Evolutionary conservation across 768 basidiomycete species (phyloP).

Genomic region (Lactifluus echinatus): DNA sequence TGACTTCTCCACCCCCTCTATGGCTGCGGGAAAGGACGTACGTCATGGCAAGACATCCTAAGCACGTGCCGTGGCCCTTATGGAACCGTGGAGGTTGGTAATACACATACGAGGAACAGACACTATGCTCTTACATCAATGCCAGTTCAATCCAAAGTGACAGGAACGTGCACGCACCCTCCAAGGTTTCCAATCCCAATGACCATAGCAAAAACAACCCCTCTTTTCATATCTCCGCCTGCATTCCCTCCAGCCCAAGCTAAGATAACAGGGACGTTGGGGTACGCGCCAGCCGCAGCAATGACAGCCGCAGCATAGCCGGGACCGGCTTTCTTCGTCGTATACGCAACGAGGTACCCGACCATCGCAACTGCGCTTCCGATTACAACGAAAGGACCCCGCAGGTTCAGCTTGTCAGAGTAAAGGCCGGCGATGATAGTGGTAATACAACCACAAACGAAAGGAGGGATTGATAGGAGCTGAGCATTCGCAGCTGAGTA

Average conservation of each 20-base stretch:
- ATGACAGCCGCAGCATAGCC: conserved; percentile 43
- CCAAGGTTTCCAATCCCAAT: conserved; percentile 49
- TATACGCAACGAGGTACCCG: conserved; percentile 44
- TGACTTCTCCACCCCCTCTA: not conserved
- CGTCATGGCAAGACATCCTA: conserved; percentile 26
- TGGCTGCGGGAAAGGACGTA: conserved; percentile 1
- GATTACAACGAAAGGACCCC: conserved; percentile 43
- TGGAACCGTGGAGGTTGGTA: conserved; percentile 31
- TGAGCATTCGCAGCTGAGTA: conserved; percentile 38
- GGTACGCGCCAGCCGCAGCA: conserved; percentile 44
- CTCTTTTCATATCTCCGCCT: conserved; percentile 47
- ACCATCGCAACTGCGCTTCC: conserved; percentile 37
- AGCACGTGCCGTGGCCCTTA: conserved; percentile 33
- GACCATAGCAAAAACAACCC: conserved; percentile 44
- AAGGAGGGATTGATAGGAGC: conserved; percentile 33
- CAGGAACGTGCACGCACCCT: conserved; percentile 31
- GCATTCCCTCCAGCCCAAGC: conserved; percentile 51
- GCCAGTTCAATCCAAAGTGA: conserved; percentile 21
- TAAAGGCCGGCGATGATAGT: conserved; percentile 27
- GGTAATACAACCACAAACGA: conserved; percentile 26
- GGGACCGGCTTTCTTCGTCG: conserved; percentile 22
- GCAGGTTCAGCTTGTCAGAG: conserved; percentile 31
- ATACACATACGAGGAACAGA: conserved; percentile 38
- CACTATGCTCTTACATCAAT: conserved; percentile 22
- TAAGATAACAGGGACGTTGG: conserved; percentile 38